phyloP scores from a whole-genome alignment of 345 rosid genomes.

The Triadica sebifera region DNA sequence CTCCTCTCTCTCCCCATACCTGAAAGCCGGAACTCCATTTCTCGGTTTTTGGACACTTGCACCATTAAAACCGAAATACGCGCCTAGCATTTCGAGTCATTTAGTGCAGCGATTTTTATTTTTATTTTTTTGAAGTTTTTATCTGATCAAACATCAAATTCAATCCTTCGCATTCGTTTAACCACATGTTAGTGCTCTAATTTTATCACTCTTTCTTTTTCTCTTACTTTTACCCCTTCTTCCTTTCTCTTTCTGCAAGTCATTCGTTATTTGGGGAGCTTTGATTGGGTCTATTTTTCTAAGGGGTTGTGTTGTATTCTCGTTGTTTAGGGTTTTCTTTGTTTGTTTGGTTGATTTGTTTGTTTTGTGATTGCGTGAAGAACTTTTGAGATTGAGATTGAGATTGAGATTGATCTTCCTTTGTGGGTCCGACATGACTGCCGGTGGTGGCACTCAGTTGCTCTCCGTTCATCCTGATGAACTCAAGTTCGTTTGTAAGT shows the following conservation, averaged over 20 bases:
- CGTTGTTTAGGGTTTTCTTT: background rate
- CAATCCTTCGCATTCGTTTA: conserved; percentile 6
- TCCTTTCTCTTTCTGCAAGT: background rate
- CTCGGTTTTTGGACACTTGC: background rate
- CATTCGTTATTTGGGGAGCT: background rate
- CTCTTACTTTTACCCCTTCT: background rate
- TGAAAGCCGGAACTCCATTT: background rate
- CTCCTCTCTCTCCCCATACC: background rate
- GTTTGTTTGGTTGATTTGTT: background rate
- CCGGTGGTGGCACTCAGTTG: conserved; percentile 58
- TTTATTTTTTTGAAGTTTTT: background rate
- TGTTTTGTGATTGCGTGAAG: background rate
- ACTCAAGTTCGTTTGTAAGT: conserved; percentile 76
- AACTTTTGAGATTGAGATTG: background rate
- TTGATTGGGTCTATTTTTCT: background rate
- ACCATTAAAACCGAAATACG: conserved; percentile 5
- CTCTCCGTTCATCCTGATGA: conserved; percentile 94
- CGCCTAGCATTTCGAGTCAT: conserved; percentile 1
- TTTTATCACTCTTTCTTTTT: background rate
- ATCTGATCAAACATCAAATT: background rate
- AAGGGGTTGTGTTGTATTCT: background rate
- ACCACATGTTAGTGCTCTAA: conserved; percentile 18
- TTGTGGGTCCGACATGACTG: conserved; percentile 44
- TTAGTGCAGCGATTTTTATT: background rate
- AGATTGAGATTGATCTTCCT: background rate